Percentiles rank a stretch among this genome's conserved stretches.
Evolutionary conservation across 2,329 filamentous ascomycete genomes (phyloP).

Genomic region (Penicillium corylophilum): DNA sequence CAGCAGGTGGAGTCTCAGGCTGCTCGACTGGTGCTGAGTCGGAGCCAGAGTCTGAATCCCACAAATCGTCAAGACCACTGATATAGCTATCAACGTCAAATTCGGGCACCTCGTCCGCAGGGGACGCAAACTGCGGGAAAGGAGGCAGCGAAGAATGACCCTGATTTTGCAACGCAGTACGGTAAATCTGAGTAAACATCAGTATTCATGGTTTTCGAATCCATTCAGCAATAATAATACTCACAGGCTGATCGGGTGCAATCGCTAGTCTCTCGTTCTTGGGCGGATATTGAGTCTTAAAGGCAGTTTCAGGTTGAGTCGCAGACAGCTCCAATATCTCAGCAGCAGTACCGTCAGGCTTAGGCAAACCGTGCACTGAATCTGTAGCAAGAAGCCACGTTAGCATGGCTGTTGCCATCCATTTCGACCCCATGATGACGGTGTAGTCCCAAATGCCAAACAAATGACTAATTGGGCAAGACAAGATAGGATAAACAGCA

Average conservation of each 20-base stretch:
- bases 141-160: conserved; percentile 31
- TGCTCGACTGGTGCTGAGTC: neutral
- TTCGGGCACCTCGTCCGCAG: neutral
- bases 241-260: conserved; percentile 32
- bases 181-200: conserved; percentile 29
- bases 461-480: neutral
- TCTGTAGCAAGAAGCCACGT: conserved; percentile 36
- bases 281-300: conserved; percentile 41
- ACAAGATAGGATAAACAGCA: neutral
- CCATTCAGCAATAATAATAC: conserved; percentile 9
- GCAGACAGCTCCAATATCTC: conserved; percentile 15
- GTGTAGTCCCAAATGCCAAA: neutral
- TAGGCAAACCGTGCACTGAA: conserved; percentile 27
- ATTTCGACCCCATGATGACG: conserved; percentile 13
- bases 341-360: conserved; percentile 10
- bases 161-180: conserved; percentile 30
- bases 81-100: conserved; percentile 17
- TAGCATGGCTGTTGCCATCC: conserved; percentile 32
- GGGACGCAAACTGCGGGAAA: conserved; percentile 20
- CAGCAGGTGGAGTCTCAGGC: neutral
- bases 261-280: conserved; percentile 26
- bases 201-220: conserved; percentile 2
- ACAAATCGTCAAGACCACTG: conserved; percentile 8
- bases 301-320: conserved; percentile 15
- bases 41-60: neutral